phyloP scores from a whole-genome alignment of 176 grass and related monocot species.

The Chloris gayana region DNA sequence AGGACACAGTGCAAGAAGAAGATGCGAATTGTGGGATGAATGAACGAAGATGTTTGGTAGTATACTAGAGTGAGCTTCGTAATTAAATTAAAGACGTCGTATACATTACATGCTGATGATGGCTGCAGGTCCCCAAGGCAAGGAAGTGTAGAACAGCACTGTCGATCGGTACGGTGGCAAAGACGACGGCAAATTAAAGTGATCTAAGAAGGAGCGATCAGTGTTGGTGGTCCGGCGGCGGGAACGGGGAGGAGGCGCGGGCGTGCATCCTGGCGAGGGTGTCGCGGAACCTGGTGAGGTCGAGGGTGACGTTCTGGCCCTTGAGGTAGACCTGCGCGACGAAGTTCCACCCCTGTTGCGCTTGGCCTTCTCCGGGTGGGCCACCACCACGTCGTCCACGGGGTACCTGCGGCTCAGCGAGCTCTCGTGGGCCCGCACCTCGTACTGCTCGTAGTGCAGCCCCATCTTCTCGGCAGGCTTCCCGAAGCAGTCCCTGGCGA shows the following conservation, averaged over 20 bases:
- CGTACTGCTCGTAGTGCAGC: conserved; percentile 64
- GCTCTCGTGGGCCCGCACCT: conserved; percentile 51
- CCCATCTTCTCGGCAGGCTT: conserved; percentile 51
- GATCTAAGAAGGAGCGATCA: neutral
- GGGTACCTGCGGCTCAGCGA: conserved; percentile 47
- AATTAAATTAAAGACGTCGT: neutral
- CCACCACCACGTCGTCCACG: conserved; percentile 32
- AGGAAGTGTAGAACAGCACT: neutral
- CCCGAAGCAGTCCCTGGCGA: conserved; percentile 51
- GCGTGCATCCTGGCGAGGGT: conserved; percentile 32
- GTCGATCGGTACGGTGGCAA: neutral
- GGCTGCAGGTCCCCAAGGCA: neutral
- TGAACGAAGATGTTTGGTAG: too few relatives aligned
- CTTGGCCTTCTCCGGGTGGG: conserved; percentile 41
- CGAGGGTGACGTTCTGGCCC: conserved; percentile 67
- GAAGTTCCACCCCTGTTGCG: conserved; percentile 17
- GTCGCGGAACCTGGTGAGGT: conserved; percentile 39
- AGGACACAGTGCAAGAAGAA: neutral
- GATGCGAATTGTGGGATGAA: neutral
- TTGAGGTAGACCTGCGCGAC: conserved; percentile 47
- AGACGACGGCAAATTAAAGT: too few relatives aligned
- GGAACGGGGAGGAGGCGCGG: too few relatives aligned
- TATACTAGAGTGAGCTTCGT: neutral
- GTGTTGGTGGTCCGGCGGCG: neutral
- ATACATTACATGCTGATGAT: neutral